These are phyloP conservation scores for Kalanchoe fedtschenkoi DNA, from an alignment of 164 flowering plant genomes.

Conservation along the genomic window DNA sequence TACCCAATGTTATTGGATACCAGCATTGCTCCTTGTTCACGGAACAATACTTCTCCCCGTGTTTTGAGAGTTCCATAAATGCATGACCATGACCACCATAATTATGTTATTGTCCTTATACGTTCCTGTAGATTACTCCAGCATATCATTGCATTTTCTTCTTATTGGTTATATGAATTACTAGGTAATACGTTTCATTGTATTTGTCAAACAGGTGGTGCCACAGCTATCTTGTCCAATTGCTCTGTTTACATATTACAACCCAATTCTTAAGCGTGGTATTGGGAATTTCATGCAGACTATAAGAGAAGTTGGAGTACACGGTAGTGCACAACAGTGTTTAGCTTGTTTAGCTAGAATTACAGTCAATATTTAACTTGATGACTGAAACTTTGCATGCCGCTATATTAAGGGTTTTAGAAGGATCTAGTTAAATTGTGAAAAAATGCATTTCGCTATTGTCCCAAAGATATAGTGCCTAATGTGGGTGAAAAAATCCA, in stretches of 20 bases:
- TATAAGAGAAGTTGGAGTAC: conserved; percentile 54
- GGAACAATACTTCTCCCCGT: too few species aligned
- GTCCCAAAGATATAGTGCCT: not conserved
- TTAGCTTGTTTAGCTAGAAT: not conserved
- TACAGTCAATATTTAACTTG: not conserved
- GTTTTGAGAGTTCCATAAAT: too few species aligned
- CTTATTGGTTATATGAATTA: not conserved
- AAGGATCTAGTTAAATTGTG: too few species aligned
- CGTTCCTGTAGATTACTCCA: too few species aligned
- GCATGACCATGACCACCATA: too few species aligned
- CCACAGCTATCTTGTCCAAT: conserved; percentile 80
- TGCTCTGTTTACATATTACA: conserved; percentile 81
- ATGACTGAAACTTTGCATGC: not conserved
- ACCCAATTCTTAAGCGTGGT: conserved; percentile 89
- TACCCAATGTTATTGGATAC: not conserved
- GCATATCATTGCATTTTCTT: not conserved
- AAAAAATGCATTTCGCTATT: not conserved
- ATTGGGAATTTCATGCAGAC: conserved; percentile 62
- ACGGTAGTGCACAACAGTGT: conserved; percentile 34
- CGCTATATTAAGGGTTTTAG: not conserved
- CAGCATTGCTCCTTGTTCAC: too few species aligned
- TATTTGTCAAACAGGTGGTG: conserved; percentile 38
- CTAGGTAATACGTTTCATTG: not conserved
- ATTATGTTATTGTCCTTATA: too few species aligned
- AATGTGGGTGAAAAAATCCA: not conserved